These are phyloP conservation scores for Apiospora arundinis DNA, from an alignment of 2,329 filamentous ascomycete species.

Conservation along the genomic window DNA sequence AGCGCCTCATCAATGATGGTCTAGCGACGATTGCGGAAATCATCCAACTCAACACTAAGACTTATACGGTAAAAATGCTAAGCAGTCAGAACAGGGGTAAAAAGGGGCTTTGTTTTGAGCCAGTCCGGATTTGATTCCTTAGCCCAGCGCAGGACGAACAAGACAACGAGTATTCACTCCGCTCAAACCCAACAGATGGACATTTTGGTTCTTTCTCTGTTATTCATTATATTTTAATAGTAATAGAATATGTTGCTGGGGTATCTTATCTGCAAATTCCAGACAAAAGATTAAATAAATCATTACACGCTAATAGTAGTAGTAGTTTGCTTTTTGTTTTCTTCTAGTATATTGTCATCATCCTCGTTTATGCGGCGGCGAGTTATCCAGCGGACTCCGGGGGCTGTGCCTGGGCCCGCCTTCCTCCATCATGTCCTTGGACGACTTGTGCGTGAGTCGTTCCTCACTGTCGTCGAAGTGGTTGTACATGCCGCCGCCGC, in stretches of 20 bases:
- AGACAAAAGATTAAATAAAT: neutral
- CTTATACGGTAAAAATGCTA: no score
- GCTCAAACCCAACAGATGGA: no score
- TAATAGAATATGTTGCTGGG: neutral
- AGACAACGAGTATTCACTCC: no score
- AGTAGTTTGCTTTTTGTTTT: neutral
- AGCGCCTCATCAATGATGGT: no score
- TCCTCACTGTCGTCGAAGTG: constrained; percentile 20
- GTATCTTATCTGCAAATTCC: neutral
- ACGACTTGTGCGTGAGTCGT: constrained; percentile 16
- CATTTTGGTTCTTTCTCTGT: no score
- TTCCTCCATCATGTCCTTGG: constrained; percentile 15
- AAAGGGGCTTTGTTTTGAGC: no score
- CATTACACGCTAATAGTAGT: neutral
- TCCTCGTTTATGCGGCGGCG: neutral
- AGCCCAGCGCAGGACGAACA: no score
- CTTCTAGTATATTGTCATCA: neutral
- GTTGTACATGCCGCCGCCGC: neutral
- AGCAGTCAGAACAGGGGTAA: no score
- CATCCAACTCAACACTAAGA: no score
- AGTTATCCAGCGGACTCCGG: constrained; percentile 3
- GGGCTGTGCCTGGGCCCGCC: neutral
- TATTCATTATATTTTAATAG: neutral
- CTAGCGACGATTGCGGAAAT: no score
- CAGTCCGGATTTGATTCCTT: no score